Base-by-base conservation (phyloP, 176 grass and related monocot genomes). In the Microstegium vimineum region DNA sequence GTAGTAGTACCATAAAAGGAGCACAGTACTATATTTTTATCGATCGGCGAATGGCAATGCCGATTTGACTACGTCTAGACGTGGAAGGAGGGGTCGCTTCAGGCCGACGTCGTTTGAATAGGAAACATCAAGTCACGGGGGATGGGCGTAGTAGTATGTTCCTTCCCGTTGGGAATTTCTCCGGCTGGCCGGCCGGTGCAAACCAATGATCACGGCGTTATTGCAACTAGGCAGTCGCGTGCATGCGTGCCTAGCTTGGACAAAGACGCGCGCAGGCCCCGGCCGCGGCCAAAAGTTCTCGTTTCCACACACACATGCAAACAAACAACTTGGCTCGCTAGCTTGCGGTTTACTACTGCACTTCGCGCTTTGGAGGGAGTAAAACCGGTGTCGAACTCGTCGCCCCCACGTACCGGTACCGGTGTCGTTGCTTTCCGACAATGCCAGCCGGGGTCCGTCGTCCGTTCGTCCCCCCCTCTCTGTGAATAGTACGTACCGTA, bases 21-120 rank as follows among this genome's bases (percentile, higher is more conserved):
- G 10, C n/a, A n/a, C n/a, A n/a, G n/a, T n/a, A n/a, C n/a, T 41
- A 15, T 13, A 37, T 43, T 25, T 31, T 18, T 63, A 49, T 37
- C n/a, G n/a, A n/a, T n/a, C 12, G 10, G 22, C 10, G 49, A 6
- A 62, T 45, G 20, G 14, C 45, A 3, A 54, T 5, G 66, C 30
- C 3, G 81, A 80, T 74, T 88, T 62, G 81, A 84, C 87, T 70
- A 84, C 69, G 69, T 74, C 16, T 49, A 60, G 68, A 61, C 16
- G 81, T 35, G 61, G 60, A 74, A 36, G 33, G n/a, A n/a, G n/a
- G n/a, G 34, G 67, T 89, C 61, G 76, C 69, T 75, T 75, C 75
- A 68, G 16, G 52, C 9, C 10, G 30, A 88, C 36, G 63, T 16
- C 40, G 69, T 80, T 41, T 62, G 75, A 80, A 89, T n/a, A 75